Base-by-base conservation (phyloP, 2,329 filamentous ascomycete species). In the Fusarium nematophilum region DNA sequence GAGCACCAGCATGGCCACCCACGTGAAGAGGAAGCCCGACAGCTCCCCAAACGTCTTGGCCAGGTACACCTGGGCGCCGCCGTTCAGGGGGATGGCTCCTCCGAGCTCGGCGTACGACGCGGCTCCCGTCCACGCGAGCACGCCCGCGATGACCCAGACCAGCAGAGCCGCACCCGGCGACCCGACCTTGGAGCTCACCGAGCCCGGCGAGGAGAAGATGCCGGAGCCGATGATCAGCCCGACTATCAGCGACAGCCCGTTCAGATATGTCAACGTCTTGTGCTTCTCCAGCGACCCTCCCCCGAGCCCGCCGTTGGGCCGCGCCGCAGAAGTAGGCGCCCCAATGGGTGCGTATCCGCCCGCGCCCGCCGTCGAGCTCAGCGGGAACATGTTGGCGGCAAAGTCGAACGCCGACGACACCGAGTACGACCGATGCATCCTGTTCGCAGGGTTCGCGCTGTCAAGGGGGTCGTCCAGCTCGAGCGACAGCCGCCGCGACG, bases 21-120 rank as follows among this genome's bases (percentile, higher is more conserved):
- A 99, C 2, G 93, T 96, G 75, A 97, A 99, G 27, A 98, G 80
- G 72, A 99, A 99, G 0, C 95, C 95, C 1, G 88, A 86, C 70
- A 97, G 81, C 77, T 99, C 95, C 48, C 94, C 94, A 75, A 97
- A 96, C 55, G 97, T 99, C 78, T 98, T 98, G 64, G 92, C 89
- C 36, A 99, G 81, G 73, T 99, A 99, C 3, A 96, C 89, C 75
- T 98, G 95, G 13, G 95, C 86, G 5, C 95, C 95, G 52, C 95
- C 95, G 73, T 98, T 99, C 18, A 99, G 79, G 6, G 95, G 95
- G 62, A 99, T 98, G 1, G 95, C 93, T 33, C 95, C 94, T 56
- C 95, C 95, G 5, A 99, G 83, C 78, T 99, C 95, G 4, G 95
- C 95, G 76, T 96, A 99, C 67, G 92, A 97, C 18, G 93, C 90